Evolutionary conservation across 352 stramenopile species (phyloP).

Genomic region (Phytophthora cactorum): DNA sequence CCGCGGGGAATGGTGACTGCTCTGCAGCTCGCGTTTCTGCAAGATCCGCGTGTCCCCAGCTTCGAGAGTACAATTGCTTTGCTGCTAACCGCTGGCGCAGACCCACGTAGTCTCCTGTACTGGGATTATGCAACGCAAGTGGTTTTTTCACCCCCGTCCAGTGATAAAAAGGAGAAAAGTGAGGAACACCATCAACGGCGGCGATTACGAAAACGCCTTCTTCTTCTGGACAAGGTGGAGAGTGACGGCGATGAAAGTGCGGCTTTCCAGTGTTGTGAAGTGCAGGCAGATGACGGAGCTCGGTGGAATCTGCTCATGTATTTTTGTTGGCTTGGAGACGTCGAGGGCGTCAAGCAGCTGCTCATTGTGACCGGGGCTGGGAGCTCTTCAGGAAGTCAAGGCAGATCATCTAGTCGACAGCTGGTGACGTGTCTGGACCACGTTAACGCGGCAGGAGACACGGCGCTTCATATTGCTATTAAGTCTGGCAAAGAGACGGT

Average conservation of each 20-base stretch:
- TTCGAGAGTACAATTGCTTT: constrained; percentile 46
- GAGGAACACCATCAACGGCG: constrained; percentile 29
- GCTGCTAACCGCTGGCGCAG: constrained; percentile 51
- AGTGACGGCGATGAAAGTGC: constrained; percentile 30
- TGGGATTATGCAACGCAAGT: constrained; percentile 68
- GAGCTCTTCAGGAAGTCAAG: constrained; percentile 20
- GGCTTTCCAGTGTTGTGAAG: constrained; percentile 33
- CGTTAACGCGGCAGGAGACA: constrained; percentile 67
- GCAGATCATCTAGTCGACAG: constrained; percentile 28
- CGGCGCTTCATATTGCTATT: constrained; percentile 73
- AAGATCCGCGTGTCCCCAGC: constrained; percentile 32
- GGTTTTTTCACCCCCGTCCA: constrained; percentile 34
- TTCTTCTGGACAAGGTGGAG: constrained; percentile 38
- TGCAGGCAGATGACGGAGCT: constrained; percentile 48
- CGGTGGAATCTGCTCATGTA: constrained; percentile 80
- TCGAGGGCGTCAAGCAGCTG: constrained; percentile 48
- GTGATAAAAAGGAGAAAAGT: constrained; percentile 28
- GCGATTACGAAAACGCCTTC: constrained; percentile 37
- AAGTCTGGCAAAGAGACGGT: constrained; percentile 47
- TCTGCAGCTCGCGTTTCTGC: constrained; percentile 62
- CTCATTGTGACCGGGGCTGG: constrained; percentile 25
- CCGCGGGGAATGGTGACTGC: constrained; percentile 39
- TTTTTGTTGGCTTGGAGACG: constrained; percentile 55
- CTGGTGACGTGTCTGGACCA: constrained; percentile 61
- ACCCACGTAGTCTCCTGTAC: constrained; percentile 52